phyloP scores from a whole-genome alignment of 441 rosid genomes.

The Populus tomentosa region DNA sequence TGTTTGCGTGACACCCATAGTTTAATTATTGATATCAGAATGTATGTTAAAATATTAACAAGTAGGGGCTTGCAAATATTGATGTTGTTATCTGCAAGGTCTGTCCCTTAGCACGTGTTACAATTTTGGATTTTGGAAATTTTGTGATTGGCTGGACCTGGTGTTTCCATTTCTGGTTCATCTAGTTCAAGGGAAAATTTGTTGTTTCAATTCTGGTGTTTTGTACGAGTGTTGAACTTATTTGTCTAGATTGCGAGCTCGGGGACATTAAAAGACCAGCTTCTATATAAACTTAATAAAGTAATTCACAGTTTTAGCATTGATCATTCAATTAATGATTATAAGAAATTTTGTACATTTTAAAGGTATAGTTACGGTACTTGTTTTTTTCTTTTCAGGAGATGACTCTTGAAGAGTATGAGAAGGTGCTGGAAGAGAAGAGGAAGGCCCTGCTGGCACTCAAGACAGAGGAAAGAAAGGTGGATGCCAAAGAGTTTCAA shows the following conservation, averaged over 20 bases:
- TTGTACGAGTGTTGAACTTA: neutral
- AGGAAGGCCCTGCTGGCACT: constrained; percentile 58
- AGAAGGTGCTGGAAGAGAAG: constrained; percentile 76
- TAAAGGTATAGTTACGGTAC: neutral
- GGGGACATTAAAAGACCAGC: neutral
- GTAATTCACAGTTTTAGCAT: neutral
- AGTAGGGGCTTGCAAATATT: neutral
- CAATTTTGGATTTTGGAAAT: neutral
- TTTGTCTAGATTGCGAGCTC: neutral
- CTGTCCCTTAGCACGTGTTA: neutral
- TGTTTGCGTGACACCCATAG: neutral
- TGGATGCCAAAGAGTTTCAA: constrained; percentile 56
- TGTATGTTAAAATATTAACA: neutral
- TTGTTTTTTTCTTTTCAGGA: constrained; percentile 31
- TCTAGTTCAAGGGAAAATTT: neutral
- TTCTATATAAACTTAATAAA: no score
- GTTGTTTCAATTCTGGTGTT: neutral
- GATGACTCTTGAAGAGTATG: constrained; percentile 87
- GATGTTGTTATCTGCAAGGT: neutral
- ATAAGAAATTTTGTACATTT: neutral
- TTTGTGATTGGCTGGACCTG: neutral
- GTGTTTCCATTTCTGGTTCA: neutral
- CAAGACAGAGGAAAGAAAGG: constrained; percentile 84
- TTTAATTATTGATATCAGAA: neutral
- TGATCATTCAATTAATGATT: neutral